These are phyloP conservation scores for Umbelopsis vinacea DNA, from an alignment of 192 early-diverging fungal genomes.

Conservation along the genomic window DNA sequence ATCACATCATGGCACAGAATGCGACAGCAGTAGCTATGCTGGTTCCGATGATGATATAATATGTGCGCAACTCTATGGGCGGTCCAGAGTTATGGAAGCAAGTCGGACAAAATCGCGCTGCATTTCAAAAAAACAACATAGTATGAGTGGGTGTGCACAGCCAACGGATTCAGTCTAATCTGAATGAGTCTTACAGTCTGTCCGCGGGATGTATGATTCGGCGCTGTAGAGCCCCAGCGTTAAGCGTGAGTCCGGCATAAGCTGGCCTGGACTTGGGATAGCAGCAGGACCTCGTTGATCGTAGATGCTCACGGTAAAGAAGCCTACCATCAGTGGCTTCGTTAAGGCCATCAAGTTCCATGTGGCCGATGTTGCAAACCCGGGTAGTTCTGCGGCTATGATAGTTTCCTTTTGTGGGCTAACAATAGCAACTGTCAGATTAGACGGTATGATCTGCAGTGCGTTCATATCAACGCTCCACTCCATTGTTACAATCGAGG, in stretches of 20 bases:
- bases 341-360: slow-evolving; percentile 32
- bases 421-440: slow-evolving; percentile 35
- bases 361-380: slow-evolving; percentile 35
- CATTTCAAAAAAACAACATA: background rate
- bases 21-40: background rate
- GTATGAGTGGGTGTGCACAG: background rate
- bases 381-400: slow-evolving; percentile 26
- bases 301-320: slow-evolving; percentile 37
- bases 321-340: slow-evolving; percentile 40
- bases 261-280: slow-evolving; percentile 38
- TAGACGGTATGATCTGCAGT: slow-evolving; percentile 32
- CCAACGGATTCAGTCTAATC: background rate
- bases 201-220: slow-evolving; percentile 37
- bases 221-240: slow-evolving; percentile 36
- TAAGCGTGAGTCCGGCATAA: slow-evolving; percentile 39
- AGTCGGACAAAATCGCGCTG: slow-evolving; percentile 42
- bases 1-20: background rate
- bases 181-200: slow-evolving; percentile 33
- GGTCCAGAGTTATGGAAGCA: slow-evolving; percentile 21
- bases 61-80: background rate
- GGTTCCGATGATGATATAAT: background rate
- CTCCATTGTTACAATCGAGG: slow-evolving; percentile 36
- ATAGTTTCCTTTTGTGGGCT: slow-evolving; percentile 43
- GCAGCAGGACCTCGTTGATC: slow-evolving; percentile 43
- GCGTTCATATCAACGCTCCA: slow-evolving; percentile 35